These are phyloP conservation scores for Madurella mycetomatis DNA, from an alignment of 2,329 filamentous ascomycete genomes.

Conservation along the genomic window DNA sequence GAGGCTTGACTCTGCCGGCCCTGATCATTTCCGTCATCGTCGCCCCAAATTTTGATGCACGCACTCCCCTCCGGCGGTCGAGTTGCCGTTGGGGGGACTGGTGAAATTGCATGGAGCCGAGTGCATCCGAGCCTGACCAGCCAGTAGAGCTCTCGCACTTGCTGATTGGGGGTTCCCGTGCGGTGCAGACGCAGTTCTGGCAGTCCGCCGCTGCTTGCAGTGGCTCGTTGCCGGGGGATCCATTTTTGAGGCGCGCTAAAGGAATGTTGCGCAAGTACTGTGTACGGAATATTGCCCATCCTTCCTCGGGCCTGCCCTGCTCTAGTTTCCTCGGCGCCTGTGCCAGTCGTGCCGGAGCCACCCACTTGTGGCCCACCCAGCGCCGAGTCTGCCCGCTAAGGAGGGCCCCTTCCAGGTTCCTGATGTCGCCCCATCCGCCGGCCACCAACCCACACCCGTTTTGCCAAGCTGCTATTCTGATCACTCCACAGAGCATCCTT, in stretches of 20 bases:
- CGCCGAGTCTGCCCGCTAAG: conserved; percentile 1
- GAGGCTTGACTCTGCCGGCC: conserved; percentile 15
- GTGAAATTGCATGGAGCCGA: conserved; percentile 8
- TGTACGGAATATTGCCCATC: too few relatives aligned
- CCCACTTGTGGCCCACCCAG: conserved; percentile 13
- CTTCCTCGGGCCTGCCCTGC: neutral
- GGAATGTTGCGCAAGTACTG: too few relatives aligned
- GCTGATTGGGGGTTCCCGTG: neutral
- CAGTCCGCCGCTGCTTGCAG: too few relatives aligned
- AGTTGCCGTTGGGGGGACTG: conserved; percentile 5
- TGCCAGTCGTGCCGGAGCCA: conserved; percentile 16
- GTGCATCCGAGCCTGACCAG: too few relatives aligned
- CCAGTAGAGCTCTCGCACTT: neutral
- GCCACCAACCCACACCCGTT: neutral
- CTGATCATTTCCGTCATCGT: conserved; percentile 27
- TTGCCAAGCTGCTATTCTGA: conserved; percentile 11
- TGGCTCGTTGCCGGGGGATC: too few relatives aligned
- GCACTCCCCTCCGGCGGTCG: conserved; percentile 4
- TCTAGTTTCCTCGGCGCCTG: conserved; percentile 1
- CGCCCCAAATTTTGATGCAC: conserved; percentile 19
- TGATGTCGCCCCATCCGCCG: conserved; percentile 8
- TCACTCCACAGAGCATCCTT: conserved; percentile 16
- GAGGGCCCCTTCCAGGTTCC: conserved; percentile 7
- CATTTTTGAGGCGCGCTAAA: too few relatives aligned
- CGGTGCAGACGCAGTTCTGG: neutral